These are phyloP conservation scores for Phytophthora idaei DNA, from an alignment of 352 stramenopile species.

Conservation along the genomic window DNA sequence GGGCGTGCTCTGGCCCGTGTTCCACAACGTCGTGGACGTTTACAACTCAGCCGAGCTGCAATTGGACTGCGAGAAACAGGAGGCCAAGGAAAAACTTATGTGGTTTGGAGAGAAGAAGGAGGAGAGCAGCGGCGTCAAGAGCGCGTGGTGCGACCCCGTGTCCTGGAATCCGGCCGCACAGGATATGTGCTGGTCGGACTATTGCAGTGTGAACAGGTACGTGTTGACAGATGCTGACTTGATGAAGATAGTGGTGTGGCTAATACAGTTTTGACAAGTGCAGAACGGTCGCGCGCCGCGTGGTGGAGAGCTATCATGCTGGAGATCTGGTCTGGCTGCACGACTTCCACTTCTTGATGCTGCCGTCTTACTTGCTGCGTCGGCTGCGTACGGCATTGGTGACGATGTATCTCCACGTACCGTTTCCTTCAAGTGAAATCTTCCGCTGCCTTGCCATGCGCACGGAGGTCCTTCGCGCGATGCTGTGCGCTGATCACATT, in stretches of 20 bases:
- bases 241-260: not conserved
- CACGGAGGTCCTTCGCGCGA: constrained; percentile 90
- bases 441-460: constrained; percentile 94
- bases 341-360: constrained; percentile 97
- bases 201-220: constrained; percentile 75
- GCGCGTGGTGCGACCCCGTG: constrained; percentile 59
- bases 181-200: constrained; percentile 79
- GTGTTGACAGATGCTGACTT: not conserved
- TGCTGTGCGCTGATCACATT: constrained; percentile 92
- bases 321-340: constrained; percentile 97
- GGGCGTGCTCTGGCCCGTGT: constrained; percentile 96
- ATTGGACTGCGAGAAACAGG: constrained; percentile 48
- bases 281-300: constrained; percentile 51
- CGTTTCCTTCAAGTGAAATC: constrained; percentile 98
- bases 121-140: constrained; percentile 14
- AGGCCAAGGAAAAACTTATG: not conserved
- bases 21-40: constrained; percentile 97
- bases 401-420: constrained; percentile 97
- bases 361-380: constrained; percentile 96
- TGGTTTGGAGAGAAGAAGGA: constrained; percentile 29
- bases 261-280: not conserved
- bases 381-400: constrained; percentile 92
- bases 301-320: constrained; percentile 79
- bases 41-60: constrained; percentile 88
- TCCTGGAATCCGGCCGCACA: constrained; percentile 84